Evolutionary conservation across 2,329 filamentous ascomycete genomes (phyloP).

Genomic region (Pseudocercospora musae): DNA sequence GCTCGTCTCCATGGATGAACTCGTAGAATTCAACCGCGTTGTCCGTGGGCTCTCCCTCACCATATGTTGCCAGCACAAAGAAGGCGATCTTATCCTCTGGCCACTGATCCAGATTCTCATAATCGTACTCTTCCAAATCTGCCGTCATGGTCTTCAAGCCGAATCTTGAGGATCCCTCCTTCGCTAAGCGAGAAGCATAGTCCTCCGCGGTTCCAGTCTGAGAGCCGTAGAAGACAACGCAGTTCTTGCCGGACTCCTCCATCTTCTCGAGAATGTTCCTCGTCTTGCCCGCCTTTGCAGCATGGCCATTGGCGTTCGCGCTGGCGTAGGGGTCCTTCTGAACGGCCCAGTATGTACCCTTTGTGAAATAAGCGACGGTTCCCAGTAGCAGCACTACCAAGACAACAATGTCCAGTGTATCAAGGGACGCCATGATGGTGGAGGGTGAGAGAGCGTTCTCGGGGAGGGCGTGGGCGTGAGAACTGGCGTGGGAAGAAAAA

Average conservation of each 20-base stretch:
- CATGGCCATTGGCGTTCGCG: conserved; percentile 64
- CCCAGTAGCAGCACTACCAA: conserved; percentile 79
- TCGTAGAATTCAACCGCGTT: conserved; percentile 99
- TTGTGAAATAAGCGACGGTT: conserved; percentile 94
- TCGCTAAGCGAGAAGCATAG: conserved; percentile 91
- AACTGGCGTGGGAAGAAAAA: conserved; percentile 3
- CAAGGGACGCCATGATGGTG: conserved; percentile 81
- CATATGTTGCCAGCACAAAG: conserved; percentile 95
- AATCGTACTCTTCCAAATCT: conserved; percentile 97
- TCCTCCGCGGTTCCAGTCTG: conserved; percentile 98
- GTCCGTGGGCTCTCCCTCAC: conserved; percentile 96
- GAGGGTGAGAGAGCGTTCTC: neutral
- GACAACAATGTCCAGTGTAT: conserved; percentile 92
- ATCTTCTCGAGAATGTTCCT: conserved; percentile 93
- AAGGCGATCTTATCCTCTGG: conserved; percentile 88
- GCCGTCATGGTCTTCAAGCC: conserved; percentile 98
- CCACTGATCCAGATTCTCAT: conserved; percentile 84
- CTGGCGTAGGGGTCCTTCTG: conserved; percentile 83
- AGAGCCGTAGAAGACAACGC: conserved; percentile 96
- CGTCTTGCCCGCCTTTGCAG: conserved; percentile 75
- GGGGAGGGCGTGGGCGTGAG: neutral
- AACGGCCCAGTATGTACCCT: conserved; percentile 89
- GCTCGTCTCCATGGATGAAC: conserved; percentile 80
- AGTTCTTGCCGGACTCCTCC: conserved; percentile 94
- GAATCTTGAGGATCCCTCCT: conserved; percentile 95